Percentiles rank a stretch among this genome's conserved stretches.
These are phyloP conservation scores for Vigna trinervia DNA, from an alignment of 306 rosid genomes.

Conservation along the genomic window DNA sequence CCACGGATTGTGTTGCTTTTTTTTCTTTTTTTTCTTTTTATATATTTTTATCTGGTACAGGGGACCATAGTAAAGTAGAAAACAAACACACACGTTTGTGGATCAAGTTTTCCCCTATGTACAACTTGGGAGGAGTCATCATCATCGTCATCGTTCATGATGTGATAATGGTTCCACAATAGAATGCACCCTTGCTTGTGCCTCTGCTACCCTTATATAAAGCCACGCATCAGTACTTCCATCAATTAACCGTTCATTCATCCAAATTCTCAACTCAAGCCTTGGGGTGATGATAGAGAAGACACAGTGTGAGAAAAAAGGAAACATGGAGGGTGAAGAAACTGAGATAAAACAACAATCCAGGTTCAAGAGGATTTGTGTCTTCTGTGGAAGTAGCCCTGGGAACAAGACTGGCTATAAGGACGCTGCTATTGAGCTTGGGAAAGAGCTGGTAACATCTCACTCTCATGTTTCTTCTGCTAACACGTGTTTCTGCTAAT, in stretches of 20 bases:
- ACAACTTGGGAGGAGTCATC: conserved; percentile 44
- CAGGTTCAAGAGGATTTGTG: conserved; percentile 90
- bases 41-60: conserved; percentile 21
- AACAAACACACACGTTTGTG: conserved; percentile 45
- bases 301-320: conserved; percentile 37
- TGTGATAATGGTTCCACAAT: conserved; percentile 45
- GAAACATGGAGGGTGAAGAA: conserved; percentile 11
- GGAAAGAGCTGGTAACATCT: conserved; percentile 75
- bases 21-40: neutral
- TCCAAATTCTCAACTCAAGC: conserved; percentile 44
- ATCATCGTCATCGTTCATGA: conserved; percentile 43
- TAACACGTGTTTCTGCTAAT: neutral
- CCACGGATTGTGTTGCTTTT: conserved; percentile 32
- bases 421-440: conserved; percentile 96
- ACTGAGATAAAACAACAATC: conserved; percentile 58
- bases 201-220: conserved; percentile 53
- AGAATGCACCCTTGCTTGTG: conserved; percentile 43
- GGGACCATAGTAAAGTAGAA: conserved; percentile 52
- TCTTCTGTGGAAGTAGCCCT: conserved; percentile 93
- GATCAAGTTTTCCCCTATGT: conserved; percentile 36
- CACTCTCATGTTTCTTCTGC: neutral
- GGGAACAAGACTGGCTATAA: conserved; percentile 84
- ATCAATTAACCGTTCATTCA: conserved; percentile 42
- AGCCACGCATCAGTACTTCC: neutral
- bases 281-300: conserved; percentile 32